phyloP scores from a whole-genome alignment of 257 asterid genomes.

The Marsdenia floribunda region DNA sequence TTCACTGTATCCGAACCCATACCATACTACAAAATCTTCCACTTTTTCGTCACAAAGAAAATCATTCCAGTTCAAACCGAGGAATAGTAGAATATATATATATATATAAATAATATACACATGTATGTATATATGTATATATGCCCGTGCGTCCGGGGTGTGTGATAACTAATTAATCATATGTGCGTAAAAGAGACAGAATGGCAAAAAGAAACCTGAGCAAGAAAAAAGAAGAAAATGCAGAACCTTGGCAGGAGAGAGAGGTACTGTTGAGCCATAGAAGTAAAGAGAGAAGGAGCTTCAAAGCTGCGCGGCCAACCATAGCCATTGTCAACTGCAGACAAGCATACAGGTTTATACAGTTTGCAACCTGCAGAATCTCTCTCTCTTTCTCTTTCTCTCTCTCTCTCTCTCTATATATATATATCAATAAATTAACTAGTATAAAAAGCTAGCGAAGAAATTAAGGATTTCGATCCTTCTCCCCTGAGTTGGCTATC shows the following conservation, averaged over 20 bases:
- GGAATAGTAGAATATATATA: neutral
- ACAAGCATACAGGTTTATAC: conserved; percentile 6
- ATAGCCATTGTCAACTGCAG: conserved; percentile 47
- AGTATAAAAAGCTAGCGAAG: too few relatives aligned
- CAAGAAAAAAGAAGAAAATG: conserved; percentile 8
- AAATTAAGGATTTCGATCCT: neutral
- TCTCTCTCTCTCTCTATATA: too few relatives aligned
- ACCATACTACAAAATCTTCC: too few relatives aligned
- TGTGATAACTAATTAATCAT: too few relatives aligned
- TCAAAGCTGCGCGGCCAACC: conserved; percentile 46
- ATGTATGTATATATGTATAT: too few relatives aligned
- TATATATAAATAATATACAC: too few relatives aligned
- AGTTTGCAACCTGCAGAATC: conserved; percentile 2
- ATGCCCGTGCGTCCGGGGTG: too few relatives aligned
- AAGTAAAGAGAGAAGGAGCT: conserved; percentile 32
- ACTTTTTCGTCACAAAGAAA: too few relatives aligned
- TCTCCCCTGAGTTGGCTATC: conserved; percentile 41
- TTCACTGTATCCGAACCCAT: too few relatives aligned
- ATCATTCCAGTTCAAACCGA: neutral
- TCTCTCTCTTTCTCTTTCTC: too few relatives aligned
- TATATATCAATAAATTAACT: conserved; percentile 7
- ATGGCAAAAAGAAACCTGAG: neutral
- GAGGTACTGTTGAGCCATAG: conserved; percentile 44
- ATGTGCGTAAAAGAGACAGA: neutral
- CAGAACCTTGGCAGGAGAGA: conserved; percentile 46